These are phyloP conservation scores for Paecilomyces sp. DNA, from an alignment of 2,329 filamentous ascomycete genomes.

Conservation along the genomic window DNA sequence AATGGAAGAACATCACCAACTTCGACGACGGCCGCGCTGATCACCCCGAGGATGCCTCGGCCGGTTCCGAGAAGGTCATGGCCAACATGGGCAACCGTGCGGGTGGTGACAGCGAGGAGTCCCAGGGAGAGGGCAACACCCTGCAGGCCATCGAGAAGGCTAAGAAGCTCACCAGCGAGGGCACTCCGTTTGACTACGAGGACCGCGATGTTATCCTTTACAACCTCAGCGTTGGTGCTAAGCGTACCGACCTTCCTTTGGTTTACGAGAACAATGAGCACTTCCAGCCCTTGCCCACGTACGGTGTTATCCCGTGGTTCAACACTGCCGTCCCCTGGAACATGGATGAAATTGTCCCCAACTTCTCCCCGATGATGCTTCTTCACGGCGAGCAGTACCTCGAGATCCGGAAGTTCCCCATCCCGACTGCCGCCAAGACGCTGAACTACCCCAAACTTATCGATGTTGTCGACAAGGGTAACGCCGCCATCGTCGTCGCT, in stretches of 20 bases:
- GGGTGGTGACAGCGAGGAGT: slow-evolving; percentile 43
- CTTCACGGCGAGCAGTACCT: slow-evolving; percentile 98
- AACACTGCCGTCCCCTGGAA: slow-evolving; percentile 72
- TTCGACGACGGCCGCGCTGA: slow-evolving; percentile 86
- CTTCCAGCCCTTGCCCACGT: slow-evolving; percentile 93
- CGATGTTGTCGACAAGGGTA: slow-evolving; percentile 94
- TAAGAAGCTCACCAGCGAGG: slow-evolving; percentile 62
- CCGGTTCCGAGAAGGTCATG: slow-evolving; percentile 72
- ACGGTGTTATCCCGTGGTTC: slow-evolving; percentile 92
- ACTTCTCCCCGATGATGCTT: slow-evolving; percentile 98
- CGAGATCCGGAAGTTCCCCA: slow-evolving; percentile 84
- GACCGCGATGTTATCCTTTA: slow-evolving; percentile 90
- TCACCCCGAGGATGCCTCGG: slow-evolving; percentile 70
- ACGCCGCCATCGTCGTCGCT: slow-evolving; percentile 72
- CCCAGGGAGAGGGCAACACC: slow-evolving; percentile 52
- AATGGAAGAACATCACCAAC: slow-evolving; percentile 72
- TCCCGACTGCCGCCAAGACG: slow-evolving; percentile 75
- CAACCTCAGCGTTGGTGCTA: slow-evolving; percentile 89
- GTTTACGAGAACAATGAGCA: slow-evolving; percentile 86
- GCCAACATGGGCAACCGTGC: slow-evolving; percentile 74
- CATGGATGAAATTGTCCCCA: slow-evolving; percentile 77
- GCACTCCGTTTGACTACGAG: slow-evolving; percentile 72
- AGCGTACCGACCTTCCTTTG: slow-evolving; percentile 77
- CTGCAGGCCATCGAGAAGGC: slow-evolving; percentile 69
- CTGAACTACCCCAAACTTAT: slow-evolving; percentile 72